phyloP scores from a whole-genome alignment of 2,329 filamentous ascomycete species.

The Fusarium irregulare region DNA sequence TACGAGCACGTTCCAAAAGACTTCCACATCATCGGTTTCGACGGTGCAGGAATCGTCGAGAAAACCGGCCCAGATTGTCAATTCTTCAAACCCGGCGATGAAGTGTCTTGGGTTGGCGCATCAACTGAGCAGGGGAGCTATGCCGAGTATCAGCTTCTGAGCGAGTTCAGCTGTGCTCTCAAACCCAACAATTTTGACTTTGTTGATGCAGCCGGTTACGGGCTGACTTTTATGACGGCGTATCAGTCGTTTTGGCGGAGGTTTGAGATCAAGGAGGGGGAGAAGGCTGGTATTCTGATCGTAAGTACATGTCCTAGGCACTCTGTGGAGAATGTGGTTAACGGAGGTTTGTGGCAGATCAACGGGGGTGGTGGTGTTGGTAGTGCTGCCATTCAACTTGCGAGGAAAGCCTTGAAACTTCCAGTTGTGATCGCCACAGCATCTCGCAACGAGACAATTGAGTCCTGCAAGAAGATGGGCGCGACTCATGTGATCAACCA shows the following conservation, averaged over 20 bases:
- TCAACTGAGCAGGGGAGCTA: neutral
- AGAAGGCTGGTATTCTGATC: neutral
- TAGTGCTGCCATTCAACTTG: constrained; percentile 1
- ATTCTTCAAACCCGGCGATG: constrained; percentile 1
- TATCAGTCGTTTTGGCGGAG: neutral
- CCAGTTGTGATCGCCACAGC: neutral
- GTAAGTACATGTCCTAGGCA: neutral
- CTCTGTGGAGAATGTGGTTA: no score
- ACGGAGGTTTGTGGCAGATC: neutral
- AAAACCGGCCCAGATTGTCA: neutral
- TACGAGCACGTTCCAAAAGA: neutral
- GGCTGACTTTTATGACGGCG: neutral
- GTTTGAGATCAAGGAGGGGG: neutral
- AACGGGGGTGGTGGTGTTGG: constrained; percentile 2
- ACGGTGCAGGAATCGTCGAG: neutral
- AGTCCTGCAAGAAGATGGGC: neutral
- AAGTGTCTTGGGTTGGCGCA: neutral
- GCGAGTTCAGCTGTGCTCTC: neutral
- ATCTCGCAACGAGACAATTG: neutral
- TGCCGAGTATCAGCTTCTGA: neutral
- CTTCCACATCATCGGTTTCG: neutral
- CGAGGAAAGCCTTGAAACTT: neutral
- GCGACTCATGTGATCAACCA: neutral
- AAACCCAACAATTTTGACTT: neutral
- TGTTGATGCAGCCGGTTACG: neutral